Evolutionary conservation across 2,329 filamentous ascomycete genomes (phyloP), one percentile per base, ranked within the genome.

Genomic region (Colletotrichum sp.): DNA sequence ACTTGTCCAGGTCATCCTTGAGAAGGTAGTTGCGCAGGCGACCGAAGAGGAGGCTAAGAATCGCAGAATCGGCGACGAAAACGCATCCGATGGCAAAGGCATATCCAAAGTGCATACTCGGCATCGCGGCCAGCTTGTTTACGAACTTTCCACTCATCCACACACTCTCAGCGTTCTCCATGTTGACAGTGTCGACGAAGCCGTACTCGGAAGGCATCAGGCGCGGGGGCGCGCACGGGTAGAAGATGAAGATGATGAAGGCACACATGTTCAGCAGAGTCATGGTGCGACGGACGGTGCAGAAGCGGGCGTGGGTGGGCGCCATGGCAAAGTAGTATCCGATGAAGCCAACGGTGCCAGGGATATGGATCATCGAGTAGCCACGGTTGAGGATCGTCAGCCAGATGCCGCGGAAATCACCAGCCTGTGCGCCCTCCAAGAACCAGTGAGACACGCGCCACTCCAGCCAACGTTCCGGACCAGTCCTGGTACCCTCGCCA

Each of bases 241-340:
- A 93, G 28, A 90, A 82, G n/a, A 90, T 91, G 80, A 93, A 93
- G 75, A 91, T 86, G 76, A 90, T 78, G 77, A 93, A 93, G 60
- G 91, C 91, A 70, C 91, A 81, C 34, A 92, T 85, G 77, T 93
- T 93, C 78, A 90, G 90, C 78, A 92, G 87, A 28, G 91, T 91
- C 88, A 85, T 85, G 78, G 83, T 85, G 43, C 84, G 84, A 58
- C 84, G 84, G 8, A 81, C 84, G 6, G 80, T 80, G 2, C 83
- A 83, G 68, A 86, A 85, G 18, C 84, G 83, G 27, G 79, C 78
- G 68, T 83, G 82, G 3, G 81, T 84, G 0, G 84, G 84, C 5
- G 91, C 90, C 56, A 88, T 87, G 80, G 90, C 90, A 82, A 92
- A 93, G 82, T 91, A 93, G 88, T 90, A 93, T 58, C 89, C 91